Evolutionary conservation across 2,329 filamentous ascomycete species (phyloP), one percentile per base, ranked within the genome.

Genomic region (Fusarium austroafricanum): DNA sequence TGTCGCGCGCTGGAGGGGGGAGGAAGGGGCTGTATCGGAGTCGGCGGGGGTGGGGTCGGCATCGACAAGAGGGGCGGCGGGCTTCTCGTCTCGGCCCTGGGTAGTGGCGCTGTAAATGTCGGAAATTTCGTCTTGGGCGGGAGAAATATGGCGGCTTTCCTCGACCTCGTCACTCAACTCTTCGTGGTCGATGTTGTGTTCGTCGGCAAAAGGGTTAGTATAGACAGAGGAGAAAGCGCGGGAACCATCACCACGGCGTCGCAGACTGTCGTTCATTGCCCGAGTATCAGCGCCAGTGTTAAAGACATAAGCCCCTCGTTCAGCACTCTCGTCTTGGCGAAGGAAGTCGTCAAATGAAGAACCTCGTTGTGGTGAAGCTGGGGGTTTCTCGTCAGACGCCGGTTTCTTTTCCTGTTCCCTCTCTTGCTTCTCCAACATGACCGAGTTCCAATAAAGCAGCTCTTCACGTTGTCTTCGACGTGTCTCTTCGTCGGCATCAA

Each of bases 381-480:
- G 39, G 9, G 11, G 43, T 17, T 31, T 56, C 38, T 68, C 56
- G 61, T 53, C 67, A 15, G 59, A 63, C 18, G 57, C 58, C 38
- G 68, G 56, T 33, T 64, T 68, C 17, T 66, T 62, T 46, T 71
- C 70, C 57, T 60, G 65, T 26, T 78, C 68, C 62, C 67, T 73
- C 55, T 81, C 79, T 71, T 82, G 74, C 74, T 85, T 84, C 73
- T 84, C 80, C 50, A 87, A 75, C 51, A 80, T 84, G 31, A 87
- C 67, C 5, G 84, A 81, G 72, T 90, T 90, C 88, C 88, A 90
- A 71, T 89, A 90, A 77, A 90, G 80, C 61, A 90, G 75, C 76
- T 90, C 88, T 71, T 90, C 88, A 37, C 88, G 83, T 75, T 90
- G 88, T 59, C 86, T 81, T 68, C 85, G 84, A 53, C 85, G 83